Conservation (phyloP, 2,329 filamentous ascomycete genomes). For the Botryotinia convoluta region DNA sequence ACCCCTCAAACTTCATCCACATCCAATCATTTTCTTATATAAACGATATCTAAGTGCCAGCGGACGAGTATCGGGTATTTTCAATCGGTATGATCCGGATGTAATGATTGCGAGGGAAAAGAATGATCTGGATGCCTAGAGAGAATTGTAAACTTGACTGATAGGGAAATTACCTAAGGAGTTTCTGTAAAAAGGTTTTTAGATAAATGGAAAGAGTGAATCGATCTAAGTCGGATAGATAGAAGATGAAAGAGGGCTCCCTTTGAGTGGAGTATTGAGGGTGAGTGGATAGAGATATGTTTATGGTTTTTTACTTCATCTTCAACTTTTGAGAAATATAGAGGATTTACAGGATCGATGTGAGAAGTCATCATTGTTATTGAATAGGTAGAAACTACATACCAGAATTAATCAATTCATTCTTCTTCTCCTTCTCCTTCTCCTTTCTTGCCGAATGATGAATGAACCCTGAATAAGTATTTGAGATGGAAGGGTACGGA, state of each 20-base stretch:
- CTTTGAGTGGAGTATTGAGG: background rate
- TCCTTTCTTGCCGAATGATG: too few relatives aligned
- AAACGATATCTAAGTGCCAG: slow-evolving; percentile 26
- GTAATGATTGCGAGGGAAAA: background rate
- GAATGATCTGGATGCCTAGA: background rate
- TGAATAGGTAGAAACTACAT: too few relatives aligned
- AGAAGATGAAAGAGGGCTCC: background rate
- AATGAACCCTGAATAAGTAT: too few relatives aligned
- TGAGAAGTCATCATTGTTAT: too few relatives aligned
- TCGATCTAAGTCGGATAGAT: background rate
- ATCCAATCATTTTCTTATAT: slow-evolving; percentile 36
- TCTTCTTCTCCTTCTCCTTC: too few relatives aligned
- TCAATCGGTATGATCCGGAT: slow-evolving; percentile 28
- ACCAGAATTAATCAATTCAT: too few relatives aligned
- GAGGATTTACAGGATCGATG: too few relatives aligned
- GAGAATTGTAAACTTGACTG: background rate
- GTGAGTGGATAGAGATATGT: too few relatives aligned
- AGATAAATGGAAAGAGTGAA: background rate
- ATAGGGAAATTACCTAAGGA: background rate
- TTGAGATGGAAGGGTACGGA: too few relatives aligned
- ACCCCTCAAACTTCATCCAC: background rate
- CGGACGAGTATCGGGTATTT: slow-evolving; percentile 33
- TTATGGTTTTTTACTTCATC: too few relatives aligned
- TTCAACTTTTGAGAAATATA: background rate
- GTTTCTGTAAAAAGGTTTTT: background rate